A percentile compares a stretch with the other conserved stretches of the same genome.
Evolutionary conservation across 768 basidiomycete genomes (phyloP).

Genomic region (Xerocomellus intermedius): DNA sequence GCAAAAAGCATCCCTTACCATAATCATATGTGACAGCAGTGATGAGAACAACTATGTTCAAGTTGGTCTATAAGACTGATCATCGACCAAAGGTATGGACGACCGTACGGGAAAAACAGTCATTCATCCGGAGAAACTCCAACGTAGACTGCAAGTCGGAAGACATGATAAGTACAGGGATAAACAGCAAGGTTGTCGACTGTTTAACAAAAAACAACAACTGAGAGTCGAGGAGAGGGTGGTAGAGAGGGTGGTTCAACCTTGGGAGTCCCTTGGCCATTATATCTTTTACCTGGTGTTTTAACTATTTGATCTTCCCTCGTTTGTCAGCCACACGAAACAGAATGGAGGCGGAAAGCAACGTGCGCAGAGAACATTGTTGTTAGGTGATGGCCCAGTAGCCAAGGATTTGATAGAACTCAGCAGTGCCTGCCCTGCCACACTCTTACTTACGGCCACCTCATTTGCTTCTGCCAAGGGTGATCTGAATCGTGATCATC

Average conservation of each 20-base stretch:
- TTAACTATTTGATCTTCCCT: too few relatives aligned
- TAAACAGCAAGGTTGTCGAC: neutral
- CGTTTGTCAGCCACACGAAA: too few relatives aligned
- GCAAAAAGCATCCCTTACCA: neutral
- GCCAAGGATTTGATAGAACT: too few relatives aligned
- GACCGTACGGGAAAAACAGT: neutral
- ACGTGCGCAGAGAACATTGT: too few relatives aligned
- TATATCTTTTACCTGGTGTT: neutral
- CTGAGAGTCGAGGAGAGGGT: neutral
- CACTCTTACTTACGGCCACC: too few relatives aligned
- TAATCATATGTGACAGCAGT: slow-evolving; percentile 9
- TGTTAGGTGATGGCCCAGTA: too few relatives aligned
- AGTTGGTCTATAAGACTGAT: neutral
- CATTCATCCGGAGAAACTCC: neutral
- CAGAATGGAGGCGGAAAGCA: too few relatives aligned
- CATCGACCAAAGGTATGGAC: neutral
- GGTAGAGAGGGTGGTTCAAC: neutral
- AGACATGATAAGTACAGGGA: neutral
- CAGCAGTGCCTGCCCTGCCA: too few relatives aligned
- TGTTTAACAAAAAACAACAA: neutral
- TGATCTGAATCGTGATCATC: too few relatives aligned
- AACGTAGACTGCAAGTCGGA: neutral
- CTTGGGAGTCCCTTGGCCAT: neutral
- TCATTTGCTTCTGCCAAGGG: too few relatives aligned
- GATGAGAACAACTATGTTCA: neutral